Evolutionary conservation across 2,329 filamentous ascomycete genomes (phyloP).

Genomic region (Raffaelea ambrosiae): DNA sequence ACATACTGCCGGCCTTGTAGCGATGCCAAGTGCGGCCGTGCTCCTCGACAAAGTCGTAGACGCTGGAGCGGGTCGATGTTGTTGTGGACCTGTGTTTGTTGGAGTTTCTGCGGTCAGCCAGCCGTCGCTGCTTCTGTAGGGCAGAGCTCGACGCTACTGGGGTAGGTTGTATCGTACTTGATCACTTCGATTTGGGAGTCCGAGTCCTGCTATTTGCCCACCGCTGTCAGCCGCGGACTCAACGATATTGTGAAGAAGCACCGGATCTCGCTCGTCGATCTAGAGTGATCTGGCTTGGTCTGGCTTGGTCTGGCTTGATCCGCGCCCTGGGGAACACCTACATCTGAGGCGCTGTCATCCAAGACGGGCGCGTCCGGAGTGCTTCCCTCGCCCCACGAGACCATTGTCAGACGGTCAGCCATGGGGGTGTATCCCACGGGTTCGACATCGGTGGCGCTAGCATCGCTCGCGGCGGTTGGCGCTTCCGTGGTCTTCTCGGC

Average conservation of each 20-base stretch:
- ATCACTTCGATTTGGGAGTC: too few relatives aligned
- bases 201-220: too few relatives aligned
- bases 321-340: too few relatives aligned
- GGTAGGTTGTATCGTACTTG: too few relatives aligned
- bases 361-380: not conserved
- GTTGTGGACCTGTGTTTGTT: not conserved
- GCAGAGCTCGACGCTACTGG: too few relatives aligned
- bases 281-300: too few relatives aligned
- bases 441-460: not conserved
- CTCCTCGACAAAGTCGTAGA: slow-evolving; percentile 6
- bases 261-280: too few relatives aligned
- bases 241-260: too few relatives aligned
- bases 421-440: not conserved
- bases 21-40: slow-evolving; percentile 6
- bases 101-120: too few relatives aligned
- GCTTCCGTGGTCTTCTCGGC: not conserved
- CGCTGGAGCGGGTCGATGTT: not conserved
- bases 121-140: too few relatives aligned
- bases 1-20: slow-evolving; percentile 9
- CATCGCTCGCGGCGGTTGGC: not conserved
- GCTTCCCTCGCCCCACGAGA: slow-evolving; percentile 9
- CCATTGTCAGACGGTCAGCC: slow-evolving; percentile 5
- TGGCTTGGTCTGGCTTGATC: too few relatives aligned
- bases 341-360: not conserved
- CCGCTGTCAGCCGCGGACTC: too few relatives aligned